A percentile compares a stretch with the other conserved stretches of the same genome.
These are phyloP conservation scores for Suillus alpinus DNA, from an alignment of 768 basidiomycete species.

Conservation along the genomic window DNA sequence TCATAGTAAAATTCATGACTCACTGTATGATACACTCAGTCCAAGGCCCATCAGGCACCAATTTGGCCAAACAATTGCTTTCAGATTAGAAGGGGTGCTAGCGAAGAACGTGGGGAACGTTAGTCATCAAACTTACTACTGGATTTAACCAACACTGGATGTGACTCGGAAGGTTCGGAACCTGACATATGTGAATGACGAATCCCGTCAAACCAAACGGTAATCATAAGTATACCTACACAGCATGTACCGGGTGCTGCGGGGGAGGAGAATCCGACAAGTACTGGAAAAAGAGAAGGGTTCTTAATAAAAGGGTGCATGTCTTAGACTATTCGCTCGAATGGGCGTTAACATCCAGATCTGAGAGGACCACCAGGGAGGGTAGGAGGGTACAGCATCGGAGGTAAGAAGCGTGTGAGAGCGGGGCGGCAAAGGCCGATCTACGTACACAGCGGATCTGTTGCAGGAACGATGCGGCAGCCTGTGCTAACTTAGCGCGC, in stretches of 20 bases:
- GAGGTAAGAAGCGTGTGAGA: neutral
- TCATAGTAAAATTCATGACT: neutral
- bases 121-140: neutral
- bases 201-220: neutral
- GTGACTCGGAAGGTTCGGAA: neutral
- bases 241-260: neutral
- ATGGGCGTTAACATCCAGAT: neutral
- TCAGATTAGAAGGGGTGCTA: neutral
- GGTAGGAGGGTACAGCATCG: neutral
- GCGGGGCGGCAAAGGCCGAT: slow-evolving; percentile 8
- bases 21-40: neutral
- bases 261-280: neutral
- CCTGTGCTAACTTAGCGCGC: slow-evolving; percentile 16
- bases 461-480: slow-evolving; percentile 8
- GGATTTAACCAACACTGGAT: neutral
- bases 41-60: neutral
- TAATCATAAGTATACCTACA: neutral
- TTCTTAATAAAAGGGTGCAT: neutral
- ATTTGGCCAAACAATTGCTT: neutral
- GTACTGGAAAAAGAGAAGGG: neutral
- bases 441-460: slow-evolving; percentile 13
- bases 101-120: neutral
- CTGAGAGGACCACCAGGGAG: neutral
- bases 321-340: neutral
- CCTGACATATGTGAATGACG: neutral